A percentile compares a stretch with the other conserved stretches of the same genome.
Conservation (phyloP, 345 rosid genomes). For the Eutrema heterophyllum region DNA sequence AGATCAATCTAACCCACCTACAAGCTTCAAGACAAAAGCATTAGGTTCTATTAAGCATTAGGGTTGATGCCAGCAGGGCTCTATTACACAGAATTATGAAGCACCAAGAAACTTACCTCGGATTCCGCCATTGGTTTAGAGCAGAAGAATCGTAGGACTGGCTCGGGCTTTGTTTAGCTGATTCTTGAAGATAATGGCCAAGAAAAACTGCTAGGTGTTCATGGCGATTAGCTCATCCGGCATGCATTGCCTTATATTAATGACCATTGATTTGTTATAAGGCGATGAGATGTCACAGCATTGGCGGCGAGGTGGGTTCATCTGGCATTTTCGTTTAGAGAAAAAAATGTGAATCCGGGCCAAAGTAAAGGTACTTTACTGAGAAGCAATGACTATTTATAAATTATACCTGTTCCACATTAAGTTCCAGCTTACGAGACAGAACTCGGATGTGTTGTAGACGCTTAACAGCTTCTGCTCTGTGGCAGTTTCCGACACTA, state of each 20-base stretch:
- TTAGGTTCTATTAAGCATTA: not conserved
- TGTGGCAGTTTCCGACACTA: slow-evolving; percentile 40
- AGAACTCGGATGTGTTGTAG: slow-evolving; percentile 43
- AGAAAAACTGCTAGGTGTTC: slow-evolving; percentile 4
- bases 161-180: not conserved
- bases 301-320: slow-evolving; percentile 26
- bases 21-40: not conserved
- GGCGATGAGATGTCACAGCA: slow-evolving; percentile 28
- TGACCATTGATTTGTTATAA: slow-evolving; percentile 29
- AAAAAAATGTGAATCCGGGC: not conserved
- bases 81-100: not conserved
- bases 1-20: slow-evolving; percentile 6
- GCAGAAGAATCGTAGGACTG: not conserved
- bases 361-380: not conserved
- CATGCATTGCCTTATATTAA: slow-evolving; percentile 26
- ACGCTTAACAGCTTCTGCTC: slow-evolving; percentile 41
- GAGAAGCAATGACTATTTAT: not conserved
- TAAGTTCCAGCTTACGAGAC: slow-evolving; percentile 45
- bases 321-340: not conserved
- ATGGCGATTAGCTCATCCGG: slow-evolving; percentile 26
- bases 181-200: not conserved
- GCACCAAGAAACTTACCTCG: not conserved
- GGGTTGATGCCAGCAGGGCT: not conserved
- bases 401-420: slow-evolving; percentile 52
- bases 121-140: not conserved